These are phyloP conservation scores for Pseudogymnoascus pannorum DNA, from an alignment of 2,329 filamentous ascomycete genomes.

Conservation along the genomic window DNA sequence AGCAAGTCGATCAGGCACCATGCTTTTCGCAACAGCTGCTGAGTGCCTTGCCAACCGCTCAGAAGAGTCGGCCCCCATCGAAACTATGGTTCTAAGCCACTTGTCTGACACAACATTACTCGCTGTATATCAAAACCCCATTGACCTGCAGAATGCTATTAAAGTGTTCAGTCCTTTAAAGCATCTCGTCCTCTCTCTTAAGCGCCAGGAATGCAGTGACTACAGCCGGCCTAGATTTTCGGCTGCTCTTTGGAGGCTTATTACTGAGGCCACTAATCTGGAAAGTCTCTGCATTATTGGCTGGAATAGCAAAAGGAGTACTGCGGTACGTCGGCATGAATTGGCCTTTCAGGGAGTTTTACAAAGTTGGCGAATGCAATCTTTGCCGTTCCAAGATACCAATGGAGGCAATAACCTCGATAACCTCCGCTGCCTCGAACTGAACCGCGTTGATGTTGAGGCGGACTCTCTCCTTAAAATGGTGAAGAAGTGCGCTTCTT, in stretches of 20 bases:
- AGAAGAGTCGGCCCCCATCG: conserved; percentile 37
- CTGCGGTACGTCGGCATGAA: conserved; percentile 17
- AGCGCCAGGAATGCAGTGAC: conserved; percentile 36
- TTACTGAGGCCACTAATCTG: conserved; percentile 38
- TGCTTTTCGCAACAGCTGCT: conserved; percentile 46
- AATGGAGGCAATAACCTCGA: conserved; percentile 13
- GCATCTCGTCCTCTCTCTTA: conserved; percentile 40
- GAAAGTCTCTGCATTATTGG: conserved; percentile 42
- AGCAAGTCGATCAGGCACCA: conserved; percentile 40
- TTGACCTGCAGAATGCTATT: conserved; percentile 43
- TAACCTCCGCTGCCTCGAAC: conserved; percentile 24
- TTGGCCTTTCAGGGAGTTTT: conserved; percentile 13
- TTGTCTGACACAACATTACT: conserved; percentile 42
- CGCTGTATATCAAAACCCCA: conserved; percentile 44
- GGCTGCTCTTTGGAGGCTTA: conserved; percentile 42
- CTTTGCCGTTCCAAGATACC: conserved; percentile 21
- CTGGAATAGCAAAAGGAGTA: conserved; percentile 25
- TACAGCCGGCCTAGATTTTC: conserved; percentile 34
- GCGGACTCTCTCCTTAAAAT: conserved; percentile 21
- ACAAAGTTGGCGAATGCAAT: conserved; percentile 25
- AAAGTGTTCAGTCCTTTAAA: conserved; percentile 35
- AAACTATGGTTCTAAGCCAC: conserved; percentile 43
- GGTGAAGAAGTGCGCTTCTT: conserved; percentile 21
- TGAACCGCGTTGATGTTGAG: conserved; percentile 28
- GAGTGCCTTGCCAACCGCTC: conserved; percentile 40